phyloP scores from a whole-genome alignment of 495 filamentous ascomycete genomes.

The Penicillium paradoxum region DNA sequence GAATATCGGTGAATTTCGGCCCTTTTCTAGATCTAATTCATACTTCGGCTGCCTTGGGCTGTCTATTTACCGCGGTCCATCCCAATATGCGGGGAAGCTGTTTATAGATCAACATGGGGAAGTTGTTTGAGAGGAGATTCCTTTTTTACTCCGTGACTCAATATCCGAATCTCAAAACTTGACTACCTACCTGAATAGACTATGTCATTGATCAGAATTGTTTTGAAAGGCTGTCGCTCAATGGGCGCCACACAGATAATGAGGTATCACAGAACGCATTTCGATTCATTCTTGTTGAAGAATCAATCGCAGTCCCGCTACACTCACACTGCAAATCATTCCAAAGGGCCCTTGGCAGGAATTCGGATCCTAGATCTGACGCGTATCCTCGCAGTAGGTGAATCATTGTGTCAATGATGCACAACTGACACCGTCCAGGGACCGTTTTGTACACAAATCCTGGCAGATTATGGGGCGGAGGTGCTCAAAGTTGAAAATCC shows the following conservation, averaged over 20 bases:
- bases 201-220: neutral
- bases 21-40: too few species aligned
- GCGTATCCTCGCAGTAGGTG: slow-evolving; percentile 76
- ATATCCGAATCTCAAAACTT: too few species aligned
- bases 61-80: too few species aligned
- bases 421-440: slow-evolving; percentile 11
- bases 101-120: too few species aligned
- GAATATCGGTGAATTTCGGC: too few species aligned
- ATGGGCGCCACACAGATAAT: neutral
- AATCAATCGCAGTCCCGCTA: neutral
- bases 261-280: neutral
- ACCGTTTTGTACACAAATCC: slow-evolving; percentile 90
- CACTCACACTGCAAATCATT: neutral
- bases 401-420: neutral
- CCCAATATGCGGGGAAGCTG: too few species aligned
- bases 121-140: too few species aligned
- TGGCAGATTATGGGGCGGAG: slow-evolving; percentile 86
- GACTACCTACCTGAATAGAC: neutral
- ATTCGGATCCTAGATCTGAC: slow-evolving; percentile 83
- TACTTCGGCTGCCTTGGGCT: too few species aligned
- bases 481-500: slow-evolving; percentile 93
- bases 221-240: neutral
- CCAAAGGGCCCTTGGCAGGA: slow-evolving; percentile 55
- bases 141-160: too few species aligned
- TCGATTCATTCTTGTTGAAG: neutral